Base-by-base conservation (phyloP, 768 basidiomycete genomes). In the Lentinula detonsa region DNA sequence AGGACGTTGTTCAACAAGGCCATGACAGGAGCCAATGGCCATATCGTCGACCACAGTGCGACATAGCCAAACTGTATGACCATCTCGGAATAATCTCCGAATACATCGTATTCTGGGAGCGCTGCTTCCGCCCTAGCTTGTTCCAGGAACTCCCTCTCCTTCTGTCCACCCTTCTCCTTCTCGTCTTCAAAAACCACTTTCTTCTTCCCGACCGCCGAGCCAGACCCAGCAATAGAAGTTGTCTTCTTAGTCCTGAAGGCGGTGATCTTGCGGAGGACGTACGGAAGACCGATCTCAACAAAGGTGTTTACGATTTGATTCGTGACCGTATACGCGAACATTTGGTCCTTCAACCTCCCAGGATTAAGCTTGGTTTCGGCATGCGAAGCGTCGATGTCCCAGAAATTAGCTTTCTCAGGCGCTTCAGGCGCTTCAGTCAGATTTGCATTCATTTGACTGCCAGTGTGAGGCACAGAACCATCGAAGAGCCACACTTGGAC, bases 41-140 rank as follows among this genome's bases (percentile, higher is more conserved):
- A 98, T 62, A 95, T 92, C 40, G 91, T 87, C 51, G 87, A 91
- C 93, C 95, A 98, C 18, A 98, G 77, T 5, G 85, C 85, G 39
- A 98, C 86, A 69, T 95, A 95, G 0, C 95, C 95, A 71, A 96
- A 97, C 68, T 95, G 93, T 7, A 90, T 89, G 13, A 91, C 91
- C 95, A 99, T 98, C 76, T 99, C 96, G 68, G 85, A 86, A 73
- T 96, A 99, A 74, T 98, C 96, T 56, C 78, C 83, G 68, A 93
- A 95, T 4, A 90, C 75, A 39, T 86, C 83, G 68, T 95, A 95
- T 40, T 86, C 57, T 5, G 57, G 51, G 18, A 63, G 28, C n/a
- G 62, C 50, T 6, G 58, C 62, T 55, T 63, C 57, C 16, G 37
- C 42, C 40, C 93, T 78, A 28, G 97, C 88, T 51, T 80, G 75